Evolutionary conservation across 345 rosid species (phyloP), one percentile per base, ranked within the genome.

Genomic region (Capsella bursapastoris): DNA sequence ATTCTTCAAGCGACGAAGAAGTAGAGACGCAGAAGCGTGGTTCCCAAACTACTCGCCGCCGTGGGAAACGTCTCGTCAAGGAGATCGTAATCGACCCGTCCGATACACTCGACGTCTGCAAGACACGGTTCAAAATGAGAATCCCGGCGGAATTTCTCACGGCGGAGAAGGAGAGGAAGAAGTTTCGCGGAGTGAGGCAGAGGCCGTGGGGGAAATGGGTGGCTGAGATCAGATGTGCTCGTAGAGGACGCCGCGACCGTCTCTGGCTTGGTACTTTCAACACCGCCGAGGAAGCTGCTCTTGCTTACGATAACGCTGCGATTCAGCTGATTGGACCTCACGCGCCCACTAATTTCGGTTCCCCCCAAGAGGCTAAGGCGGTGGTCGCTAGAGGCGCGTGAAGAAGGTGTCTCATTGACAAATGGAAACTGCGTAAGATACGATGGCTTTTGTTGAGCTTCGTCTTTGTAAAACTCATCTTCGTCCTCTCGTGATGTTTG

Each of bases 151-250:
- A 55, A 5, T 76, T 76, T 53, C 63, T 69, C 12, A 29, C 52
- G 66, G 5, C 50, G 55, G 3, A 40, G 15, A 31, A 65, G 73
- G n/a, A 34, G 29, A 41, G 49, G 57, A 58, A 51, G 75, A 80
- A 68, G 63, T 87, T 71, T 27, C 74, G 87, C 10, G 90, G 90
- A 2, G 90, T 87, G n/a, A 82, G 90, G 7, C 87, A 72, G 80
- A 74, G 90, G 15, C 88, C 86, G 5, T 87, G 90, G 90, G 90
- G 90, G 0, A 69, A 82, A 6, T 87, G 88, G 88, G 88, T 84
- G 7, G 90, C 90, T 6, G 90, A 87, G 84, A 87, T 87, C 57
- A 82, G 90, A 38, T 76, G 70, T n/a, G 74, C 41, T 44, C 76
- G 75, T 10, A 87, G 83, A 22, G 75, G 48, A 45, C 3, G 68